Evolutionary conservation across 306 rosid genomes (phyloP).

Genomic region (Psophocarpus tetragonolobus): DNA sequence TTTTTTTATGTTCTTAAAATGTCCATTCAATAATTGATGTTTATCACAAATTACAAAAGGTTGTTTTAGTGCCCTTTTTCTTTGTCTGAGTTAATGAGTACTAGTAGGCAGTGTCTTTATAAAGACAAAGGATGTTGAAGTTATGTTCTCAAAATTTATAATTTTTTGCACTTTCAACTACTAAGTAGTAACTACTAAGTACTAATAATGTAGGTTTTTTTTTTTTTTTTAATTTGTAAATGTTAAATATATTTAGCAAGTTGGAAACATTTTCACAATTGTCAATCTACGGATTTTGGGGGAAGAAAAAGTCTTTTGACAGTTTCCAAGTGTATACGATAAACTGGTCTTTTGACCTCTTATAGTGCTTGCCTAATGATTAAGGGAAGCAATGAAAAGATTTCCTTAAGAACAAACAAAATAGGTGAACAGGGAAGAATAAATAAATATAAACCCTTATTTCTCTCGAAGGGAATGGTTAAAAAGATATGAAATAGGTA

Average conservation of each 20-base stretch:
- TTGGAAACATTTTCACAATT: background rate
- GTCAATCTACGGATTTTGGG: constrained; percentile 4
- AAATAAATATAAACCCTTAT: background rate
- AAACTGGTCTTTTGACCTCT: background rate
- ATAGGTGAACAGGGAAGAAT: background rate
- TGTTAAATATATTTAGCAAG: background rate
- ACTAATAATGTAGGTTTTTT: background rate
- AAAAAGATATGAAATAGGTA: background rate
- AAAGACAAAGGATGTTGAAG: background rate
- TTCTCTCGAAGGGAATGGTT: background rate
- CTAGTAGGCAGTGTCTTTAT: background rate
- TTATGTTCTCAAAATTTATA: background rate
- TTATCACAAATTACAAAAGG: background rate
- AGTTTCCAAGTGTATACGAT: background rate
- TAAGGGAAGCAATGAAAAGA: background rate
- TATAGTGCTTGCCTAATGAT: background rate
- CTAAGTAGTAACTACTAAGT: background rate
- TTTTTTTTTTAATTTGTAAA: background rate
- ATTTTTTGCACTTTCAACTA: background rate
- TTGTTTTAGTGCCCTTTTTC: background rate
- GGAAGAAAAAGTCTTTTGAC: background rate
- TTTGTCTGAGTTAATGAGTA: background rate
- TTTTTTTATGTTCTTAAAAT: constrained; percentile 11
- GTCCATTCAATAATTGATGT: background rate
- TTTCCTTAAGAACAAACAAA: background rate